A percentile compares a stretch with the other conserved stretches of the same genome.
Conservation (phyloP, 768 basidiomycete genomes). For the Hygrophorus russula region DNA sequence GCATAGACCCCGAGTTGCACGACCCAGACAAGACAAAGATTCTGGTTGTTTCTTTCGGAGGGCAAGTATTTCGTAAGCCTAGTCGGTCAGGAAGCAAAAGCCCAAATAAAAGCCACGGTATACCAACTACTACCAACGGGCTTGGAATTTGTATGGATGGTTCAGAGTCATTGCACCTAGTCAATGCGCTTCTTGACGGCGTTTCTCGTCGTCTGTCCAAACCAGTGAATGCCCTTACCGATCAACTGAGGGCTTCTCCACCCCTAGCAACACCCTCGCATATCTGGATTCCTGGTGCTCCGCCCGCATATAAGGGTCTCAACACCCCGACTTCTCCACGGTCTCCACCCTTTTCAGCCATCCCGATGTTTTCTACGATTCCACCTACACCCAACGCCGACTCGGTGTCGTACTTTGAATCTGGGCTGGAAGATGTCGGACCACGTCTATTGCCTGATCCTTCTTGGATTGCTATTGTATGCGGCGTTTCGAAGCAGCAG, state of each 20-base stretch:
- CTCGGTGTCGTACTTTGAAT: slow-evolving; percentile 2
- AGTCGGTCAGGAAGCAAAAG: slow-evolving; percentile 15
- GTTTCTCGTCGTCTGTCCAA: too few species aligned
- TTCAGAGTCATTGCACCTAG: too few species aligned
- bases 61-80: slow-evolving; percentile 52
- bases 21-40: slow-evolving; percentile 41
- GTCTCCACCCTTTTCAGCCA: slow-evolving; percentile 11
- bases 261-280: slow-evolving; percentile 42
- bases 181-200: too few species aligned
- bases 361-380: slow-evolving; percentile 17
- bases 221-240: too few species aligned
- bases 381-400: slow-evolving; percentile 24
- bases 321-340: slow-evolving; percentile 4
- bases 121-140: background rate
- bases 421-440: slow-evolving; percentile 13
- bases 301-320: slow-evolving; percentile 32
- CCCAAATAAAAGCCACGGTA: slow-evolving; percentile 12
- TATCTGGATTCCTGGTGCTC: slow-evolving; percentile 48
- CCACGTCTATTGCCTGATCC: slow-evolving; percentile 48
- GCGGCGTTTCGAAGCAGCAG: slow-evolving; percentile 56
- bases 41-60: slow-evolving; percentile 72
- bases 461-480: slow-evolving; percentile 73
- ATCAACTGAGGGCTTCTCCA: slow-evolving; percentile 10
- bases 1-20: slow-evolving; percentile 36
- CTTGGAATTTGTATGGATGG: background rate